A percentile compares a stretch with the other conserved stretches of the same genome.
phyloP scores from a whole-genome alignment of 352 stramenopile species.

The Elongisporangium prolatum region DNA sequence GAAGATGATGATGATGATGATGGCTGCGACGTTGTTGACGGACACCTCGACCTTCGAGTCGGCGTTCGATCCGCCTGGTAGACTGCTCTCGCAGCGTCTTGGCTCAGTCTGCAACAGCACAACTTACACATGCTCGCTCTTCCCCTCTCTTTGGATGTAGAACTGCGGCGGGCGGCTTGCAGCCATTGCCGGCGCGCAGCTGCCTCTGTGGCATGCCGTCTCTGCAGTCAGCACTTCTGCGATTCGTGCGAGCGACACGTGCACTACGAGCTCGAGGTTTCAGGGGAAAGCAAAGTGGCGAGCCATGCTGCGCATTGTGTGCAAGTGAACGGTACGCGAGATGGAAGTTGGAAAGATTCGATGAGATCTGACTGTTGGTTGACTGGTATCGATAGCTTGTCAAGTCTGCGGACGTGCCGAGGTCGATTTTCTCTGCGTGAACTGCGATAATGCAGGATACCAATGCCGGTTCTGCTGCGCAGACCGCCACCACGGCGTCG shows the following conservation, averaged over 20 bases:
- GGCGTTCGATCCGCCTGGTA: slow-evolving; percentile 25
- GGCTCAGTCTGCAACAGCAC: not conserved
- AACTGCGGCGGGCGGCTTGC: slow-evolving; percentile 42
- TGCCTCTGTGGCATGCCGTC: slow-evolving; percentile 37
- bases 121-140: not conserved
- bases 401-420: slow-evolving; percentile 36
- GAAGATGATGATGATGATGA: not conserved
- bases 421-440: slow-evolving; percentile 50
- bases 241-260: slow-evolving; percentile 30
- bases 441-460: slow-evolving; percentile 32
- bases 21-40: not conserved
- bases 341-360: not conserved
- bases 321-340: slow-evolving; percentile 38
- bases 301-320: slow-evolving; percentile 11
- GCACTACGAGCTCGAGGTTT: slow-evolving; percentile 29
- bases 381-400: slow-evolving; percentile 27
- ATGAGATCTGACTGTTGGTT: not conserved
- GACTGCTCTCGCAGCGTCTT: not conserved
- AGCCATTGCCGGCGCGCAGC: slow-evolving; percentile 26
- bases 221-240: slow-evolving; percentile 45
- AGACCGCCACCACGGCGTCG: slow-evolving; percentile 15
- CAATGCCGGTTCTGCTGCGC: slow-evolving; percentile 60
- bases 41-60: slow-evolving; percentile 26
- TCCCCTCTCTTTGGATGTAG: slow-evolving; percentile 10
- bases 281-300: not conserved